Conservation (phyloP, 768 basidiomycete species). For the Mycena filopes region DNA sequence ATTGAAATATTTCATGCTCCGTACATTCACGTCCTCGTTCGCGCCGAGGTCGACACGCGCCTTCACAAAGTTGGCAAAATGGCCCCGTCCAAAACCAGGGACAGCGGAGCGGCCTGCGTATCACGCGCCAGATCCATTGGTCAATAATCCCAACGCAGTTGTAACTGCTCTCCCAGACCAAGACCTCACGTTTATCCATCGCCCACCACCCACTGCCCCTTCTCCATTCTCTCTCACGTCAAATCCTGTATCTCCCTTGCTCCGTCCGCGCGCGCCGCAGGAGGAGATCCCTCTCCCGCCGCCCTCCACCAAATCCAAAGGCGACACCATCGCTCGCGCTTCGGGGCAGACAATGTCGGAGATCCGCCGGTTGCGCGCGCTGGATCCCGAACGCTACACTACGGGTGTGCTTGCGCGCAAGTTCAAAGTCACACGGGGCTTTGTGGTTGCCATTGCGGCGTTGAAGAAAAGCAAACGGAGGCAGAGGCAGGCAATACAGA, state of each 20-base stretch:
- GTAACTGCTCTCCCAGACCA: constrained; percentile 63
- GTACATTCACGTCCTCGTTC: constrained; percentile 30
- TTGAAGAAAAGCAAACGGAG: constrained; percentile 63
- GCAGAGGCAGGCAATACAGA: constrained; percentile 53
- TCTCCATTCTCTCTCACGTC: constrained; percentile 78
- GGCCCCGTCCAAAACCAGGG: constrained; percentile 61
- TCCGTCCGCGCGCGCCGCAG: constrained; percentile 52
- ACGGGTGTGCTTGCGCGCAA: constrained; percentile 75
- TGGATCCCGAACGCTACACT: constrained; percentile 69
- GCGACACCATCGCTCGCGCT: constrained; percentile 50
- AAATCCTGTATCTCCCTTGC: constrained; percentile 76
- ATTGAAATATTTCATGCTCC: constrained; percentile 18
- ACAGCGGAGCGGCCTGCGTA: constrained; percentile 66
- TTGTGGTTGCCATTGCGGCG: constrained; percentile 73
- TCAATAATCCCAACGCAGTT: constrained; percentile 60
- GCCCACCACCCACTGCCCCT: constrained; percentile 83
- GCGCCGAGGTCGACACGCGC: constrained; percentile 37
- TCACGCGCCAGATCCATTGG: constrained; percentile 67
- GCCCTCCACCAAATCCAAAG: constrained; percentile 52
- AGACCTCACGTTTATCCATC: constrained; percentile 81
- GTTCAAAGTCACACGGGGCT: constrained; percentile 78
- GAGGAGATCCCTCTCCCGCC: constrained; percentile 56
- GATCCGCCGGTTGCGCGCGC: constrained; percentile 66
- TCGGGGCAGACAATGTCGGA: constrained; percentile 64
- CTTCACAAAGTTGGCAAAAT: constrained; percentile 39